phyloP scores from a whole-genome alignment of 2,329 filamentous ascomycete species.

The Fusarium sambucinum region DNA sequence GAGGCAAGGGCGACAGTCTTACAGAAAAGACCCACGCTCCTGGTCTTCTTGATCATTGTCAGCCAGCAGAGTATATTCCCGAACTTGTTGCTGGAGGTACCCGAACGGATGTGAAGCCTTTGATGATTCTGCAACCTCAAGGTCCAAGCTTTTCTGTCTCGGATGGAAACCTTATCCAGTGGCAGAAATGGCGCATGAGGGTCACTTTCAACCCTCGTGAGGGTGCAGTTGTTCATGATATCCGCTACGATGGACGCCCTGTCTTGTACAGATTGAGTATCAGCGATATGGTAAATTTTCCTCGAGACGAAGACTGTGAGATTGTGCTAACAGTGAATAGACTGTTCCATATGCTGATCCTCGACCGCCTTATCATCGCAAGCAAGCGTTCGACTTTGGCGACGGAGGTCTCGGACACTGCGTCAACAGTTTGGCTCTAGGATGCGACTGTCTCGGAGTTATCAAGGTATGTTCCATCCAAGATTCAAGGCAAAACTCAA shows the following conservation, averaged over 20 bases:
- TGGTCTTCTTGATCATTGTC: slow-evolving; percentile 50
- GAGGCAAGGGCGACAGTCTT: slow-evolving; percentile 47
- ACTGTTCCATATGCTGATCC: slow-evolving; percentile 74
- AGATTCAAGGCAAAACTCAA: background rate
- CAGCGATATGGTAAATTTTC: slow-evolving; percentile 70
- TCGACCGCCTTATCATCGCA: slow-evolving; percentile 70
- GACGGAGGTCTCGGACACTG: slow-evolving; percentile 73
- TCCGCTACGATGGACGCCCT: slow-evolving; percentile 73
- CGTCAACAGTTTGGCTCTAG: slow-evolving; percentile 75
- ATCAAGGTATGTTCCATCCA: slow-evolving; percentile 56
- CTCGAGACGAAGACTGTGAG: accelerated
- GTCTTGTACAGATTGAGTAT: slow-evolving; percentile 75
- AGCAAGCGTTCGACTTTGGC: slow-evolving; percentile 78
- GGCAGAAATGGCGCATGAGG: slow-evolving; percentile 77
- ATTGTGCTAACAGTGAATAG: slow-evolving; percentile 6
- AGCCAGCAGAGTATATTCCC: slow-evolving; percentile 55
- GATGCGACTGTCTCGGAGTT: slow-evolving; percentile 76
- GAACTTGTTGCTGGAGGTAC: slow-evolving; percentile 57
- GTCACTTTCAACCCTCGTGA: slow-evolving; percentile 78
- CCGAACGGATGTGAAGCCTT: slow-evolving; percentile 67
- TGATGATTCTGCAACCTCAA: slow-evolving; percentile 60
- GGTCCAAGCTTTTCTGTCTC: slow-evolving; percentile 58
- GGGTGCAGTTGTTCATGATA: slow-evolving; percentile 75
- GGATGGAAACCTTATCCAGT: slow-evolving; percentile 59
- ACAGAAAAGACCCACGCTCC: slow-evolving; percentile 32